phyloP scores from a whole-genome alignment of 768 basidiomycete genomes.

The Boletus rex-veris region DNA sequence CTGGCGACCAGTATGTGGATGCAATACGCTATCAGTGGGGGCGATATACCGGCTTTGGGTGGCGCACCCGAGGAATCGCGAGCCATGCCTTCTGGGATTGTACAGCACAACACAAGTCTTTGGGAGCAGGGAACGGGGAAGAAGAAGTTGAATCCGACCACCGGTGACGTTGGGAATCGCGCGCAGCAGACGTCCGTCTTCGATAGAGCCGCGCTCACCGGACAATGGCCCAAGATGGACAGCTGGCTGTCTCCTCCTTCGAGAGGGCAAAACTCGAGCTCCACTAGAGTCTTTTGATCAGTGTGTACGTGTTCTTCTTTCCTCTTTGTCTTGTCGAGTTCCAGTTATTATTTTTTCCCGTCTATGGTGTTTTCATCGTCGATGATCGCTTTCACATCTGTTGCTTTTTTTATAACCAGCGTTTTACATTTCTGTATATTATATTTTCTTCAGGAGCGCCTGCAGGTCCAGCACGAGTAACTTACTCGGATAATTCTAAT shows the following conservation, averaged over 20 bases:
- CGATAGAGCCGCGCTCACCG: conserved; percentile 27
- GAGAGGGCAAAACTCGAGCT: conserved; percentile 31
- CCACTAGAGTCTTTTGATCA: conserved; percentile 29
- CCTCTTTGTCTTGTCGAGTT: not conserved
- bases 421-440: conserved; percentile 23
- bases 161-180: conserved; percentile 21
- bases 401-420: conserved; percentile 3
- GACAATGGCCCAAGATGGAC: conserved; percentile 36
- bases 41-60: conserved; percentile 14
- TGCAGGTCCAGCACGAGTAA: conserved; percentile 32
- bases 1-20: conserved; percentile 27
- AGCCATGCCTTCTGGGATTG: not conserved
- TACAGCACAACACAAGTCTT: conserved; percentile 4
- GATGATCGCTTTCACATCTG: conserved; percentile 9
- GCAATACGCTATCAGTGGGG: conserved; percentile 30
- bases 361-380: not conserved
- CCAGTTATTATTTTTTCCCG: not conserved
- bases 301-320: not conserved
- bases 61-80: conserved; percentile 3
- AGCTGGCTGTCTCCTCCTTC: conserved; percentile 30
- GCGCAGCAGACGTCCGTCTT: conserved; percentile 23
- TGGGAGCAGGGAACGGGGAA: conserved; percentile 28
- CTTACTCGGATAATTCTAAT: conserved; percentile 34
- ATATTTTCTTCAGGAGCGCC: conserved; percentile 20
- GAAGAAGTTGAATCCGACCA: conserved; percentile 14